These are phyloP conservation scores for Limonomyces culmigenus DNA, from an alignment of 1,284 basidiomycete genomes.

Conservation along the genomic window DNA sequence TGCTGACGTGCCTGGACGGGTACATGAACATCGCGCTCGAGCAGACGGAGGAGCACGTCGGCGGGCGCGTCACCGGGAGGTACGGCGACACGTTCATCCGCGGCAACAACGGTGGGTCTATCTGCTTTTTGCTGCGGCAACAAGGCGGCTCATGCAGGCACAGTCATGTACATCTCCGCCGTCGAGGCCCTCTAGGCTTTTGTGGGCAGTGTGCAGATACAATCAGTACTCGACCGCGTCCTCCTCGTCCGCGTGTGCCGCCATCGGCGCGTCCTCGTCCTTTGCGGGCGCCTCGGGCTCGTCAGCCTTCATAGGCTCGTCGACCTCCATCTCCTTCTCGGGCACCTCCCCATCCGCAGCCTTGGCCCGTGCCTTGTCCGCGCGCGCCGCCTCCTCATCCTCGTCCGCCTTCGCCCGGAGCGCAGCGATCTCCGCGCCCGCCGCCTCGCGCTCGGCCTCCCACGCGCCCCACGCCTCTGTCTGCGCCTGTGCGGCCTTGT, in stretches of 20 bases:
- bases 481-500: constrained; percentile 41
- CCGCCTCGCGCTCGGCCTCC: constrained; percentile 34
- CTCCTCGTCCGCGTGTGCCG: constrained; percentile 33
- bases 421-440: constrained; percentile 42
- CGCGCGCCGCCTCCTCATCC: constrained; percentile 26
- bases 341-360: constrained; percentile 23
- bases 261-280: constrained; percentile 24
- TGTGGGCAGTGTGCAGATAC: too few relatives aligned
- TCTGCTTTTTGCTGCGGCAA: too few relatives aligned
- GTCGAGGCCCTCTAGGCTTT: constrained; percentile 17
- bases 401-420: constrained; percentile 48
- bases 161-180: constrained; percentile 29
- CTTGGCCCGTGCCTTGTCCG: constrained; percentile 14
- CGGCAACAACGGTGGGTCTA: constrained; percentile 93
- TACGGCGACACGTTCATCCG: constrained; percentile 94
- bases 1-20: constrained; percentile 93
- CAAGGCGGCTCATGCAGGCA: not conserved
- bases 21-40: constrained; percentile 99
- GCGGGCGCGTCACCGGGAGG: constrained; percentile 69
- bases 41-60: constrained; percentile 90
- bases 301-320: constrained; percentile 14
- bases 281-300: constrained; percentile 15
- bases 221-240: constrained; percentile 46
- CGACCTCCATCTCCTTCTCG: constrained; percentile 16
- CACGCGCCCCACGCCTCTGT: constrained; percentile 51